Conservation (phyloP, 1,284 basidiomycete species). For the Moesziomyces sp. region DNA sequence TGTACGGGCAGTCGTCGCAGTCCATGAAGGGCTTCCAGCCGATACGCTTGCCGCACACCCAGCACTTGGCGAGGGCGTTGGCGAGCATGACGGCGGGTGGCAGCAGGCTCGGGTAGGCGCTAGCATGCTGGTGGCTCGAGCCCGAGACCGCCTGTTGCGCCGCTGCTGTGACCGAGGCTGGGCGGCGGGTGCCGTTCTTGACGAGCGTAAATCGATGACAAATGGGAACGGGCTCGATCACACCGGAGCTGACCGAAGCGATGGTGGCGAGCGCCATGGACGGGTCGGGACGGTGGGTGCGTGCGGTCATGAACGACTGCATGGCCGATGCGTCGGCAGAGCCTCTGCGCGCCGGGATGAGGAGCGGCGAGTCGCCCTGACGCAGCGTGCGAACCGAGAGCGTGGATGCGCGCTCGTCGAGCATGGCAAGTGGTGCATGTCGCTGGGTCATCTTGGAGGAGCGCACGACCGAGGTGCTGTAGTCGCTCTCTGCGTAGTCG, state of each 20-base stretch:
- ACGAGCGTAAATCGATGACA: constrained; percentile 63
- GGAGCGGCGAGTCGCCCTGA: constrained; percentile 36
- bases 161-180: constrained; percentile 37
- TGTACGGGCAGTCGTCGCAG: constrained; percentile 65
- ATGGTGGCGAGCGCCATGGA: constrained; percentile 59
- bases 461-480: constrained; percentile 62
- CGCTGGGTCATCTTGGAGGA: constrained; percentile 48
- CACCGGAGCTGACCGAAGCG: constrained; percentile 42
- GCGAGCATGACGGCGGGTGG: constrained; percentile 62
- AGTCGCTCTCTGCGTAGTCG: constrained; percentile 50
- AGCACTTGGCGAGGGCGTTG: constrained; percentile 62
- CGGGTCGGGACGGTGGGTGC: constrained; percentile 43
- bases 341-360: constrained; percentile 39
- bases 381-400: constrained; percentile 45
- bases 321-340: constrained; percentile 31
- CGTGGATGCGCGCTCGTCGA: constrained; percentile 39
- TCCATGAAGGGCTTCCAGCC: constrained; percentile 65
- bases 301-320: constrained; percentile 57
- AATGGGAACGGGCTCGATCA: constrained; percentile 36
- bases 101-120: constrained; percentile 43
- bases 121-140: constrained; percentile 16
- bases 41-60: constrained; percentile 58
- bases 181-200: constrained; percentile 60
- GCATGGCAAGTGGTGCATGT: constrained; percentile 45
- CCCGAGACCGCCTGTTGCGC: constrained; percentile 31